These are phyloP conservation scores for Ceratocystis ficicola DNA, from an alignment of 2,329 filamentous ascomycete species.

Conservation along the genomic window DNA sequence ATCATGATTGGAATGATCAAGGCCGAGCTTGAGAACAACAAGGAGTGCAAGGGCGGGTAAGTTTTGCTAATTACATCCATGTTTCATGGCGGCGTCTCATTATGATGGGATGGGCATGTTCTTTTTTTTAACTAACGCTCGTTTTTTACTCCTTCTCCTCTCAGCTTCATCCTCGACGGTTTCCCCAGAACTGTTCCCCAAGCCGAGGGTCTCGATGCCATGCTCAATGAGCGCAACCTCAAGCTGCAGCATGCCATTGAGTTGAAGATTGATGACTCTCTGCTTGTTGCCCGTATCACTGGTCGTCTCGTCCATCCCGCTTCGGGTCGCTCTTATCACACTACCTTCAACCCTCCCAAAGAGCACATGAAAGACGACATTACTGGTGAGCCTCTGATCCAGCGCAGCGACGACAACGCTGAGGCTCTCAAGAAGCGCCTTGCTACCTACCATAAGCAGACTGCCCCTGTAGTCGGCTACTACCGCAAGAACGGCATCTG, in stretches of 20 bases:
- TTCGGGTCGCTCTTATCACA: constrained; percentile 94
- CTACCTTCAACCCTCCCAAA: constrained; percentile 97
- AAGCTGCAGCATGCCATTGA: constrained; percentile 90
- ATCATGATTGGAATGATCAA: constrained; percentile 99
- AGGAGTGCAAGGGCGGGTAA: constrained; percentile 93
- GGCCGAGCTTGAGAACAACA: constrained; percentile 85
- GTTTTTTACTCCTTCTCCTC: background rate
- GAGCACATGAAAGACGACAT: constrained; percentile 86
- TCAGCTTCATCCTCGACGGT: constrained; percentile 93
- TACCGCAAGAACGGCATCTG: constrained; percentile 98
- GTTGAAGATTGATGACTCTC: constrained; percentile 88
- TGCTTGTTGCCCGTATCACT: constrained; percentile 91
- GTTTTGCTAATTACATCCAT: constrained; percentile 25
- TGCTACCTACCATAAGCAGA: constrained; percentile 87
- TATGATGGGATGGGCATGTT: background rate
- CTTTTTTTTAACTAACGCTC: background rate
- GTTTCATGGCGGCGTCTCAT: too few species aligned
- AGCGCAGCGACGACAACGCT: constrained; percentile 94
- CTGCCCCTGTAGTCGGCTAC: constrained; percentile 81
- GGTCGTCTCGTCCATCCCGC: constrained; percentile 92
- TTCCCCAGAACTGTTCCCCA: constrained; percentile 96
- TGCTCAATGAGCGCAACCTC: constrained; percentile 68
- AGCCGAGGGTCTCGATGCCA: constrained; percentile 84
- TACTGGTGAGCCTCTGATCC: constrained; percentile 90
- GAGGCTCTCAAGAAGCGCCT: constrained; percentile 92